Conservation (phyloP, 371 early-diverging fungal species). For the Mortierella sp. region DNA sequence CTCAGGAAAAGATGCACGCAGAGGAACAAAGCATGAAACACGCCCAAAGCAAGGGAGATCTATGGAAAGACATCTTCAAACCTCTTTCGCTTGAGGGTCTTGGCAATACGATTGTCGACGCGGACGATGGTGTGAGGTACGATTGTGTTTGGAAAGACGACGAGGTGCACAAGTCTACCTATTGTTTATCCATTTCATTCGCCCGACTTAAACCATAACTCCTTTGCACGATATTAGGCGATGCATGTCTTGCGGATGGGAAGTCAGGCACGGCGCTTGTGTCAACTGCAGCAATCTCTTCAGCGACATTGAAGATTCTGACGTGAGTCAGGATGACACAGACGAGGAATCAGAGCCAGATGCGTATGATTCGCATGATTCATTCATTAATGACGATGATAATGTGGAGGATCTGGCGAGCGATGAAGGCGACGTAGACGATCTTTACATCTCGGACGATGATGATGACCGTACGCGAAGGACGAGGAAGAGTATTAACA, state of each 20-base stretch:
- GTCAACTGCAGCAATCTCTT: conserved; percentile 29
- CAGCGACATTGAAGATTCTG: conserved; percentile 43
- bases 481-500: not conserved
- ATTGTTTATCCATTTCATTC: not conserved
- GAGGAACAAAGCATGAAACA: conserved; percentile 32
- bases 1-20: conserved; percentile 19
- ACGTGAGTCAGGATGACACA: conserved; percentile 32
- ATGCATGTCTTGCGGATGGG: conserved; percentile 49
- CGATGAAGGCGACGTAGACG: conserved; percentile 13
- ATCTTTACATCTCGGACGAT: conserved; percentile 11
- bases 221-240: too few species aligned
- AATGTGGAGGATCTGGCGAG: not conserved
- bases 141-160: not conserved
- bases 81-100: conserved; percentile 22
- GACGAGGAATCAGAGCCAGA: conserved; percentile 40
- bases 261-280: conserved; percentile 35
- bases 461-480: not conserved
- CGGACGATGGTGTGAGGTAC: conserved; percentile 50
- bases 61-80: conserved; percentile 38
- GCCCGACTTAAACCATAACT: not conserved
- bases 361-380: conserved; percentile 47
- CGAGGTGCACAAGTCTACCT: not conserved
- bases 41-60: conserved; percentile 20
- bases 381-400: conserved; percentile 44
- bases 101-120: conserved; percentile 26